Evolutionary conservation across 352 stramenopile species (phyloP).

Genomic region (Ophiocytium majus): DNA sequence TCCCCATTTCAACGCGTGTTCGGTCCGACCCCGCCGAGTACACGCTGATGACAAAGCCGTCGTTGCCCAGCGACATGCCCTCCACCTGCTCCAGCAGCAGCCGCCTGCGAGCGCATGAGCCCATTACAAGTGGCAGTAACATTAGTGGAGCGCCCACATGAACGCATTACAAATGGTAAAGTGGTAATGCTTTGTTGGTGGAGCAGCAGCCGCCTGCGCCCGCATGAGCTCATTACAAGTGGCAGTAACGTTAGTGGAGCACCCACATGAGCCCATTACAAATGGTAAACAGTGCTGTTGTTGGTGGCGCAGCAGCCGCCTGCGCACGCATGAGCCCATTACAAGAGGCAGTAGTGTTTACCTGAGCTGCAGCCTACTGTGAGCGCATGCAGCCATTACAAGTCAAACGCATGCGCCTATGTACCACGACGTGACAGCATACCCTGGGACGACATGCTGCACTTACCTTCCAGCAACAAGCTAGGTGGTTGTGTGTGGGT

Average conservation of each 20-base stretch:
- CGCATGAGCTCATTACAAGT: background rate
- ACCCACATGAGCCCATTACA: too few species aligned
- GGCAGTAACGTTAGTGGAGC: background rate
- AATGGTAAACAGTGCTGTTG: too few species aligned
- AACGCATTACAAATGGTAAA: background rate
- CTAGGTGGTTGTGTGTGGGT: too few species aligned
- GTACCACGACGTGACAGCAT: too few species aligned
- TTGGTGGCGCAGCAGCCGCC: too few species aligned
- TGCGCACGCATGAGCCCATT: too few species aligned
- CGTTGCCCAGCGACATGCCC: conserved; percentile 89
- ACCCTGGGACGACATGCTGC: too few species aligned
- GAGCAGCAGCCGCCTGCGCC: background rate
- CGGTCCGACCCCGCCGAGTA: conserved; percentile 11
- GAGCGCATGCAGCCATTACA: too few species aligned
- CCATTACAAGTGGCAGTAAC: background rate
- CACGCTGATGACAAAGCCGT: conserved; percentile 94
- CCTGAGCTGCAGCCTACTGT: too few species aligned
- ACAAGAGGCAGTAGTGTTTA: too few species aligned
- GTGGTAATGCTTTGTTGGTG: background rate
- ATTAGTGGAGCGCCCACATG: background rate
- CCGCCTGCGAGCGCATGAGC: conserved; percentile 69
- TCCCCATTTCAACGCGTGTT: conserved; percentile 78
- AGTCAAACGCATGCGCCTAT: too few species aligned
- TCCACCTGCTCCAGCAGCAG: conserved; percentile 93
- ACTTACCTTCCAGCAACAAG: too few species aligned